phyloP scores from a whole-genome alignment of 768 basidiomycete genomes.

The Dentipellis fragilis region DNA sequence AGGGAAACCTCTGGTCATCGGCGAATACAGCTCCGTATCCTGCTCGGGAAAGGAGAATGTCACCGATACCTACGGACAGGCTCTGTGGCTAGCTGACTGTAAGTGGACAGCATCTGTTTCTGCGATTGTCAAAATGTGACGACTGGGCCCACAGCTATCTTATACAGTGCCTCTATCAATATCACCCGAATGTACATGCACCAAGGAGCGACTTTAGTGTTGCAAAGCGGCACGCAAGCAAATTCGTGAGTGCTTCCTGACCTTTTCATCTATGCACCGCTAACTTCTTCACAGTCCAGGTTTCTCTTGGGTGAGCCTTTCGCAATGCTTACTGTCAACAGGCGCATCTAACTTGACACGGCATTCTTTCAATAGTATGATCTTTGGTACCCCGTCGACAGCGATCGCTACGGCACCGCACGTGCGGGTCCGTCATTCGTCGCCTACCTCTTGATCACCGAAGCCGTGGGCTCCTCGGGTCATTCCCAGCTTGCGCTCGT shows the following conservation, averaged over 20 bases:
- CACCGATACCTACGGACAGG: slow-evolving; percentile 25
- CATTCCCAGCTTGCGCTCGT: slow-evolving; percentile 17
- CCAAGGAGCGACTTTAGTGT: slow-evolving; percentile 25
- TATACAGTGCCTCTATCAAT: slow-evolving; percentile 19
- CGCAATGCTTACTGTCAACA: background rate
- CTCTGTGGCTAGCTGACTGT: slow-evolving; percentile 23
- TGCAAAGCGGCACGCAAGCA: slow-evolving; percentile 22
- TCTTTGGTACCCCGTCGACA: slow-evolving; percentile 21
- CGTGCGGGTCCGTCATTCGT: slow-evolving; percentile 22
- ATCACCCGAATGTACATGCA: slow-evolving; percentile 25
- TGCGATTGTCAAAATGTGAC: slow-evolving; percentile 3
- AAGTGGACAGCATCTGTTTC: slow-evolving; percentile 1
- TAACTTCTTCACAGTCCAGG: slow-evolving; percentile 11
- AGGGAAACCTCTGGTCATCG: slow-evolving; percentile 21
- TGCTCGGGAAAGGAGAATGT: slow-evolving; percentile 27
- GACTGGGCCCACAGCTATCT: slow-evolving; percentile 12
- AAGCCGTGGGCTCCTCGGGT: slow-evolving; percentile 19
- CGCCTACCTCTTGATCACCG: slow-evolving; percentile 24
- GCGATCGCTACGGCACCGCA: slow-evolving; percentile 18
- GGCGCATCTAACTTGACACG: background rate
- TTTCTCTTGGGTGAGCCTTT: slow-evolving; percentile 16
- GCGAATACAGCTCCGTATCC: slow-evolving; percentile 19
- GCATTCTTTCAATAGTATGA: slow-evolving; percentile 20
- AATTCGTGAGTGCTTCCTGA: slow-evolving; percentile 15
- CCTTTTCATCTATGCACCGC: background rate